Percentiles rank a stretch among this genome's conserved stretches.
These are phyloP conservation scores for Meyerozyma guilliermondii DNA, from an alignment of 1,139 yeast species.

Conservation along the genomic window DNA sequence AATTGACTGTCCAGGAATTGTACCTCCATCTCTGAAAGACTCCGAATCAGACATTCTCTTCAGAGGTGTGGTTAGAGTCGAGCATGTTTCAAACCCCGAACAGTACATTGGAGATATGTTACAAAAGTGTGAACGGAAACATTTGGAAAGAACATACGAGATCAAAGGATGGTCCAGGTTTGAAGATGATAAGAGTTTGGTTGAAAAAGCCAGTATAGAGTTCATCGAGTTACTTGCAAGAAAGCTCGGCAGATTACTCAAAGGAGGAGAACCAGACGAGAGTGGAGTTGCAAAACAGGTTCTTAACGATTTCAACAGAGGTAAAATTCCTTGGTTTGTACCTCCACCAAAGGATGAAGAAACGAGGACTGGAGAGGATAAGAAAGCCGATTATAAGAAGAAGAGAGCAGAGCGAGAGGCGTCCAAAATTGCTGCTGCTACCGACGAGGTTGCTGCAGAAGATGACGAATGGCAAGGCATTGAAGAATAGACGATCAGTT, in stretches of 20 bases:
- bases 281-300: slow-evolving; percentile 87
- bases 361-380: slow-evolving; percentile 50
- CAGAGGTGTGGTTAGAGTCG: slow-evolving; percentile 97
- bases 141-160: slow-evolving; percentile 93
- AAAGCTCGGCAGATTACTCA: slow-evolving; percentile 84
- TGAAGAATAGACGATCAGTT: slow-evolving; percentile 4
- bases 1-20: slow-evolving; percentile 98
- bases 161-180: slow-evolving; percentile 78
- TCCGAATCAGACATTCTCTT: slow-evolving; percentile 90
- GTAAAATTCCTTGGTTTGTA: slow-evolving; percentile 97
- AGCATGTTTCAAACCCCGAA: slow-evolving; percentile 92
- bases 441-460: slow-evolving; percentile 14
- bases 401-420: slow-evolving; percentile 44
- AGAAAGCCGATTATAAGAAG: slow-evolving; percentile 49
- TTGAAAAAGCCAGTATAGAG: slow-evolving; percentile 60
- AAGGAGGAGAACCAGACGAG: slow-evolving; percentile 98
- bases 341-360: slow-evolving; percentile 79
- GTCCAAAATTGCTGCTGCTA: slow-evolving; percentile 20
- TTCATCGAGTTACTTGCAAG: slow-evolving; percentile 88
- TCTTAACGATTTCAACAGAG: slow-evolving; percentile 91
- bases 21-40: slow-evolving; percentile 89
- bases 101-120: slow-evolving; percentile 89
- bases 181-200: slow-evolving; percentile 34
- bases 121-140: slow-evolving; percentile 81
- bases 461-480: slow-evolving; percentile 8